These are phyloP conservation scores for Pichia sp. DNA, from an alignment of 1,139 yeast species.

Conservation along the genomic window DNA sequence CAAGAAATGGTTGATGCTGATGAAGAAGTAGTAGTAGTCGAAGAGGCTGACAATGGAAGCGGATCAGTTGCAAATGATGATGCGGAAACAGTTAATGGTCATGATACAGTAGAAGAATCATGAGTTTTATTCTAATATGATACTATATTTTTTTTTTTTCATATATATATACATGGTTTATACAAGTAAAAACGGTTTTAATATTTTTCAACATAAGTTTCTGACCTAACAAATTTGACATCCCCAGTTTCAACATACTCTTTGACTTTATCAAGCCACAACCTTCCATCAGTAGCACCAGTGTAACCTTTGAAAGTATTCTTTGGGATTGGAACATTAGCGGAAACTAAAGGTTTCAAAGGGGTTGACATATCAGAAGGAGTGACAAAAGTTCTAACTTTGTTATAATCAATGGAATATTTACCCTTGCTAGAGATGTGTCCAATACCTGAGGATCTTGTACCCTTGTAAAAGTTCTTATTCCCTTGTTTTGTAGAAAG, in stretches of 20 bases:
- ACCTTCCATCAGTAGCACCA: slow-evolving; percentile 64
- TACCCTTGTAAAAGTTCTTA: slow-evolving; percentile 91
- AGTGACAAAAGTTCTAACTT: slow-evolving; percentile 85
- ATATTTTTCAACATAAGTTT: slow-evolving; percentile 40
- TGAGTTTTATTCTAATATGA: not conserved
- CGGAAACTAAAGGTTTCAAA: slow-evolving; percentile 69
- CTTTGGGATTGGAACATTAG: slow-evolving; percentile 61
- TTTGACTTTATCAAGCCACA: slow-evolving; percentile 64
- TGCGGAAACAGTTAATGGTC: too few species aligned
- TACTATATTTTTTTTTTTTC: not conserved
- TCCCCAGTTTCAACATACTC: slow-evolving; percentile 73
- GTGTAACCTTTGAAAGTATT: slow-evolving; percentile 64
- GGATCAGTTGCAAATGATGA: too few species aligned
- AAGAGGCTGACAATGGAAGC: too few species aligned
- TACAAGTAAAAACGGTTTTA: not conserved
- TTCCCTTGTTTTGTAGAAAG: slow-evolving; percentile 92
- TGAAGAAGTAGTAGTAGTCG: too few species aligned
- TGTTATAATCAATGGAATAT: slow-evolving; percentile 72
- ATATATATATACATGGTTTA: slow-evolving; percentile 1
- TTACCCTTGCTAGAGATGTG: slow-evolving; percentile 65
- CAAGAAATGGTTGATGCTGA: not conserved
- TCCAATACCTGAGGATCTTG: slow-evolving; percentile 92
- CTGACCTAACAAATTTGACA: slow-evolving; percentile 30
- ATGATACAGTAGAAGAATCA: not conserved
- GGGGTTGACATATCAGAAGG: slow-evolving; percentile 49